These are phyloP conservation scores for Eucalyptus shirleyi DNA, from an alignment of 345 rosid genomes.

Conservation along the genomic window DNA sequence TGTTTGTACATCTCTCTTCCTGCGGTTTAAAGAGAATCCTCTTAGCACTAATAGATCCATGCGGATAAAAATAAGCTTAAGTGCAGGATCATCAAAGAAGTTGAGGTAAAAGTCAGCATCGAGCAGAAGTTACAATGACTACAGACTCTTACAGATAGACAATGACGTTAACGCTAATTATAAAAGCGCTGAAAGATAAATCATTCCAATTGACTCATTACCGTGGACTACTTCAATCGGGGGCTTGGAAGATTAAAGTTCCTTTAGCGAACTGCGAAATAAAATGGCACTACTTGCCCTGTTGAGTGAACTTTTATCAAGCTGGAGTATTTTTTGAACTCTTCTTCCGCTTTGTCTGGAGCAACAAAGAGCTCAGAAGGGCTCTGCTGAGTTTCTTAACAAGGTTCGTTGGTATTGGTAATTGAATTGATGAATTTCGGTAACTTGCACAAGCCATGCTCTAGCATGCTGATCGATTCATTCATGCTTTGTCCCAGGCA, in stretches of 20 bases:
- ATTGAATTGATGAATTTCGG: background rate
- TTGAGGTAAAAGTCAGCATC: background rate
- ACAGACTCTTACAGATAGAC: background rate
- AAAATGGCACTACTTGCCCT: background rate
- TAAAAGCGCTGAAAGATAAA: too few relatives aligned
- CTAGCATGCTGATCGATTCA: background rate
- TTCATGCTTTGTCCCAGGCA: background rate
- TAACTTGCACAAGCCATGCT: background rate
- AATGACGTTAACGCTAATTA: background rate
- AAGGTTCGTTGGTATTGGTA: background rate
- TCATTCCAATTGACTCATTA: background rate
- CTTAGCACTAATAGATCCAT: background rate
- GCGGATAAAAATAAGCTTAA: background rate
- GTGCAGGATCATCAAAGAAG: background rate
- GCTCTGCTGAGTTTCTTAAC: background rate
- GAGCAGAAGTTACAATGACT: background rate
- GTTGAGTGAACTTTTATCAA: background rate
- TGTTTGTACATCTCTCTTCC: background rate
- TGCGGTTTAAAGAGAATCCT: conserved; percentile 1
- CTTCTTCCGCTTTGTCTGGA: background rate
- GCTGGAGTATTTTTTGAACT: background rate
- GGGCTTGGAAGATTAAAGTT: background rate
- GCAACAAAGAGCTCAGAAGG: background rate
- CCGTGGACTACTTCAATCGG: background rate
- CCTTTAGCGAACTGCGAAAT: background rate